Evolutionary conservation across 1,284 basidiomycete genomes (phyloP).

Genomic region (Ganoderma lucidum): DNA sequence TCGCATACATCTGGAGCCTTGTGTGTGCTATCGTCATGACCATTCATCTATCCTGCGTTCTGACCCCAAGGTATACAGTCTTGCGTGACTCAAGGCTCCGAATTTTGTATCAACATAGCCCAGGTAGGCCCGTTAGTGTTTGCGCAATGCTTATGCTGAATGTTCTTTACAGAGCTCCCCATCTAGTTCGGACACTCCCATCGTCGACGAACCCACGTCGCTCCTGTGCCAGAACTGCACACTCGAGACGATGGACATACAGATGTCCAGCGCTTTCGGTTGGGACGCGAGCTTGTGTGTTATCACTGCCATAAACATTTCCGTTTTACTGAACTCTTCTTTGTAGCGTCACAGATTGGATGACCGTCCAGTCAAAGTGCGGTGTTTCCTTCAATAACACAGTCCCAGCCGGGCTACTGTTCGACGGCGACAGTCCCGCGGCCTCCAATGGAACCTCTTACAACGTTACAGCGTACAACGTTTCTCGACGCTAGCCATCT

Average conservation of each 20-base stretch:
- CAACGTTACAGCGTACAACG: neutral
- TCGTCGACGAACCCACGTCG: slow-evolving; percentile 7
- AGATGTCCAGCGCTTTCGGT: slow-evolving; percentile 22
- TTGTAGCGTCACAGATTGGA: slow-evolving; percentile 18
- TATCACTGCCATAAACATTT: neutral
- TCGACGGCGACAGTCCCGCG: neutral
- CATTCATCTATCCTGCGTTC: neutral
- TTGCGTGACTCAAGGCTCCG: neutral
- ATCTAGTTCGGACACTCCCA: neutral
- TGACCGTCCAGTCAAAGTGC: slow-evolving; percentile 16
- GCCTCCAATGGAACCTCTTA: neutral
- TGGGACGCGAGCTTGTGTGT: slow-evolving; percentile 19
- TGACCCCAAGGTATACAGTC: neutral
- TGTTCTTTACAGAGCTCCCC: neutral
- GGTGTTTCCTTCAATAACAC: slow-evolving; percentile 12
- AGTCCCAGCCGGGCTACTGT: slow-evolving; percentile 9
- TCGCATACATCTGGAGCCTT: neutral
- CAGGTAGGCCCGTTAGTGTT: neutral
- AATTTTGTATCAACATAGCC: neutral
- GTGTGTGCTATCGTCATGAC: neutral
- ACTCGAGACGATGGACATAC: slow-evolving; percentile 12
- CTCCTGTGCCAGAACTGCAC: slow-evolving; percentile 17
- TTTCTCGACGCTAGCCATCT: neutral
- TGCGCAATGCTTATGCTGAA: neutral
- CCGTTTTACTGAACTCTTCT: neutral